Evolutionary conservation across 768 basidiomycete species (phyloP), one percentile per base, ranked within the genome.

Genomic region (Leucosporidium scottii): DNA sequence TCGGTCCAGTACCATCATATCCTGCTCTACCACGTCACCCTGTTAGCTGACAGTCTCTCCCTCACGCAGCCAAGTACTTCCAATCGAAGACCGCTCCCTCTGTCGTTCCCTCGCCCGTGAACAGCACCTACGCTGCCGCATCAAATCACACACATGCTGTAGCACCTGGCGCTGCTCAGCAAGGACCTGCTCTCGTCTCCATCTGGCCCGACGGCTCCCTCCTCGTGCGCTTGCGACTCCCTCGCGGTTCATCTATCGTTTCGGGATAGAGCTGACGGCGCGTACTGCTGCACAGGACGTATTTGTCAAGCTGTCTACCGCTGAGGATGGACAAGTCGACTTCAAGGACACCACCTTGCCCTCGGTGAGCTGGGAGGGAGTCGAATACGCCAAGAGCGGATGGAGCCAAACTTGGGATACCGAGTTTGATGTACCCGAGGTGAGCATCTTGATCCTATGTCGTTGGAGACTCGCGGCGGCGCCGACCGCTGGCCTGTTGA

Each of bases 361-460:
- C 0, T 60, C 59, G 8, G 64, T 61, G 8, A 64, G 21, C 9
- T 72, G 68, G 65, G 61, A 69, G 21, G 68, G 66, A 25, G 53
- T 74, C 21, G 59, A 74, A 30, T 70, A 64, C 64, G 28, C 59
- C 48, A 58, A 63, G 31, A 30, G 57, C 36, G 51, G 47, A 30
- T 67, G 63, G 61, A 23, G 23, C 10, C 31, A 59, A 15, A 68
- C 60, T 6, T 74, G 68, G 68, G 70, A 72, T 28, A 72, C 66
- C 1, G 61, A 60, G n/a, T 72, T 63, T 54, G 36, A 54, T 18
- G 73, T 74, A 1, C 73, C 73, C 31, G 53, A 31, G 34, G 66
- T 68, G 30, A 21, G 65, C 47, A 1, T 13, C 17, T 25, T 20
- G 39, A 44, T 44, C 4, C 34, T 39, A 47, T 1, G 25, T 7